Conservation (phyloP, 352 stramenopile species). For the Phytophthora hybrid region DNA sequence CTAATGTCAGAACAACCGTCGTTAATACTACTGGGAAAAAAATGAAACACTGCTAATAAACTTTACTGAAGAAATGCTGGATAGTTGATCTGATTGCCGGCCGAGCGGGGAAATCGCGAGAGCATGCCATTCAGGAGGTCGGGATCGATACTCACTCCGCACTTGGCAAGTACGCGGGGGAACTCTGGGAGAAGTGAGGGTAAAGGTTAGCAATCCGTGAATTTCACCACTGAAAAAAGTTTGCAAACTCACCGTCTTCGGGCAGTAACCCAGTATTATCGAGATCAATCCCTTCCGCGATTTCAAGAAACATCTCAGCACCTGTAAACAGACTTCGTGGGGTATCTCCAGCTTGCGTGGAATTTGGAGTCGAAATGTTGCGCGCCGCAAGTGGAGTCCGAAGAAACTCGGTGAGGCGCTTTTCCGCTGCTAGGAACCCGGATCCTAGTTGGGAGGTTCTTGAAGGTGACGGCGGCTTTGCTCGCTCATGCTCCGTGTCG, state of each 20-base stretch:
- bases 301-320: conserved; percentile 64
- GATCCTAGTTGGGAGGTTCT: conserved; percentile 40
- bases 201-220: neutral
- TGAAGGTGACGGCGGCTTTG: conserved; percentile 10
- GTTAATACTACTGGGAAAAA: neutral
- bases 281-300: conserved; percentile 47
- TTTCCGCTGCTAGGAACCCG: conserved; percentile 45
- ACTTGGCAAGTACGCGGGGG: conserved; percentile 41
- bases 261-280: conserved; percentile 44
- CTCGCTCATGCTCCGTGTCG: conserved; percentile 28
- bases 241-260: conserved; percentile 48
- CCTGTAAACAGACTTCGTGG: conserved; percentile 55
- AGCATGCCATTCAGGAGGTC: conserved; percentile 54
- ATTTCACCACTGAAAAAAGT: neutral
- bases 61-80: conserved; percentile 62
- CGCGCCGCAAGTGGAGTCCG: conserved; percentile 14
- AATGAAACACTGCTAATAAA: too few relatives aligned
- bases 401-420: conserved; percentile 52
- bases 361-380: neutral
- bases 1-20: conserved; percentile 23
- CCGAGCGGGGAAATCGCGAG: conserved; percentile 53
- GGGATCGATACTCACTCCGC: conserved; percentile 35
- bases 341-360: conserved; percentile 28
- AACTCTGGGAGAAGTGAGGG: conserved; percentile 43
- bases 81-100: conserved; percentile 50